A percentile compares a stretch with the other conserved stretches of the same genome.
These are phyloP conservation scores for Penicillium italicum DNA, from an alignment of 2,329 filamentous ascomycete species.

Conservation along the genomic window DNA sequence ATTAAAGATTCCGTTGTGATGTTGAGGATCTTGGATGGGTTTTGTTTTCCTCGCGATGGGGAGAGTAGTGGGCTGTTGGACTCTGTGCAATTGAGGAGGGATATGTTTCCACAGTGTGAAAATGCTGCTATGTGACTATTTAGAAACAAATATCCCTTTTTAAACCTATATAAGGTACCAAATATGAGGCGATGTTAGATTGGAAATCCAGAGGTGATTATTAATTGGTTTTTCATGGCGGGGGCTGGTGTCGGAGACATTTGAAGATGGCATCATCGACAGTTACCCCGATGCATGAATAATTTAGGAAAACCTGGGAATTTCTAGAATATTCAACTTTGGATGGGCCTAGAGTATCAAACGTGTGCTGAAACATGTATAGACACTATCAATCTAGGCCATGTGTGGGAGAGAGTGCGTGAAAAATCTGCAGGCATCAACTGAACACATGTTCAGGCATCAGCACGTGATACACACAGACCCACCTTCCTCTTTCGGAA, in stretches of 20 bases:
- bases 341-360: background rate
- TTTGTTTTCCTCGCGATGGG: background rate
- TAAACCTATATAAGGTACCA: background rate
- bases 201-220: background rate
- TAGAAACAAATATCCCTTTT: background rate
- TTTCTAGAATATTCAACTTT: background rate
- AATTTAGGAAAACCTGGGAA: background rate
- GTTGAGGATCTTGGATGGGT: background rate
- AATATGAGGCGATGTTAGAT: background rate
- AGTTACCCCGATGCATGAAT: background rate
- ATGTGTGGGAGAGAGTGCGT: background rate
- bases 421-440: background rate
- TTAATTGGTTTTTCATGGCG: background rate
- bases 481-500: background rate
- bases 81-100: background rate
- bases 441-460: background rate
- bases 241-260: background rate
- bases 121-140: background rate
- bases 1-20: background rate
- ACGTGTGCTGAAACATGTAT: background rate
- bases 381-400: background rate
- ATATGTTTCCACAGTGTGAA: background rate
- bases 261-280: background rate
- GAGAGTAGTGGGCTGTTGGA: background rate
- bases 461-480: background rate